Base-by-base conservation (phyloP, 2,329 filamentous ascomycete species). In the Pseudogymnoascus sp. region DNA sequence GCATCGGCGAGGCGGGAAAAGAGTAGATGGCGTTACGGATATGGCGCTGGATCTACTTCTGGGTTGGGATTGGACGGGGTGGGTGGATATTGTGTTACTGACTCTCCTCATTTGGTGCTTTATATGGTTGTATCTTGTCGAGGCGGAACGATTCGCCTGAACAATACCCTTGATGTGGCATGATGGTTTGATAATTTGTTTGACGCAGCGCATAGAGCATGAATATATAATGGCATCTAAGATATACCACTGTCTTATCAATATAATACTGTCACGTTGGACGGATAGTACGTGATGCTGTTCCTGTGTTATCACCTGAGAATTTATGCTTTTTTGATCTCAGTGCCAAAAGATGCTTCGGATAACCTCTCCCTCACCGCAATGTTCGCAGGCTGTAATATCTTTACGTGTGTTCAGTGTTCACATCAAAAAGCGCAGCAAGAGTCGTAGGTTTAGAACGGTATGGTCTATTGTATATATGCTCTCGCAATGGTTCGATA, bases 1-100 rank as follows among this genome's bases (percentile, higher is more conserved):
- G 3, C 17, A n/a, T 12, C 17, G 17, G 21, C 25, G 58, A 59
- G 58, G 58, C 58, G 58, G 58, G 58, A 59, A 59, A 59, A 59
- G 58, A 59, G 35, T 59, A 59, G 38, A 41, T 13, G 58, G 58
- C 58, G 58, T 59, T 39, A 38, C 58, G 58, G 58, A 38, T 59
- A 59, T 59, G 58, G 58, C 58, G 58, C 58, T 59, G 12, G 58
- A 25, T 27, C 58, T 10, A 59, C 58, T 27, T 15, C 5, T 59
- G 58, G 58, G 6, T 59, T 59, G 12, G 58, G 35, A 39, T 41
- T n/a, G 33, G 58, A 29, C 25, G 4, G 21, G 13, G 12, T 39
- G 58, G 58, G 48, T 55, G 48, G 48, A 55, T 55, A 55, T 55
- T 33, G 48, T 55, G 48, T 21, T 55, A 55, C 48, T 55, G 48